phyloP scores from a whole-genome alignment of 1,139 yeast species.

The Kodamaea ohmeri region DNA sequence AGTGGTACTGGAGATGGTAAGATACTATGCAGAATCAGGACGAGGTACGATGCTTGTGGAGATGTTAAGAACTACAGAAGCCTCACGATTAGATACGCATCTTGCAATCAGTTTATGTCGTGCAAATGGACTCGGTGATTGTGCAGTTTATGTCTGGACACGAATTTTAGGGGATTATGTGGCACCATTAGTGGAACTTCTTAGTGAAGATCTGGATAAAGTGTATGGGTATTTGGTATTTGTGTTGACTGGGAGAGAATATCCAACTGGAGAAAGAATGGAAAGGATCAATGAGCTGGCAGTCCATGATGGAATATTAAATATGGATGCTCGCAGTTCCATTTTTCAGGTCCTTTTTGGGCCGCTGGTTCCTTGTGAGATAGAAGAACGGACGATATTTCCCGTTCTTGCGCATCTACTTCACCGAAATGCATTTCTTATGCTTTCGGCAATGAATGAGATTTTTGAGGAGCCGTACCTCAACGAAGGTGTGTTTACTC shows the following conservation, averaged over 20 bases:
- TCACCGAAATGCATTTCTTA: slow-evolving; percentile 50
- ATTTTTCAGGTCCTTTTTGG: slow-evolving; percentile 56
- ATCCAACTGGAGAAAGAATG: slow-evolving; percentile 63
- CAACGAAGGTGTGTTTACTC: slow-evolving; percentile 40
- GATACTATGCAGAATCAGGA: slow-evolving; percentile 38
- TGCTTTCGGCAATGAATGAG: slow-evolving; percentile 67
- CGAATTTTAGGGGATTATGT: slow-evolving; percentile 60
- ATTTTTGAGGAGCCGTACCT: slow-evolving; percentile 72
- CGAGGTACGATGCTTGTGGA: slow-evolving; percentile 57
- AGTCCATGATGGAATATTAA: too few species aligned
- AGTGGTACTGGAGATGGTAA: slow-evolving; percentile 58
- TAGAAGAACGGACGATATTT: slow-evolving; percentile 42
- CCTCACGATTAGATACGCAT: slow-evolving; percentile 69
- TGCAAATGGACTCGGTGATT: slow-evolving; percentile 53
- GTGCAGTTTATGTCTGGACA: slow-evolving; percentile 68
- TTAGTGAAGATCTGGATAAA: slow-evolving; percentile 32
- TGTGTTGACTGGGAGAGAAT: slow-evolving; percentile 72
- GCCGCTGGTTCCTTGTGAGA: slow-evolving; percentile 42
- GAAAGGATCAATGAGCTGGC: slow-evolving; percentile 18
- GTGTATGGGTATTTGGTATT: slow-evolving; percentile 65
- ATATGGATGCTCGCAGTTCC: too few species aligned
- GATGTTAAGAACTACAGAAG: slow-evolving; percentile 63
- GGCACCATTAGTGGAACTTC: slow-evolving; percentile 62
- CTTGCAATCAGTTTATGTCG: slow-evolving; percentile 60
- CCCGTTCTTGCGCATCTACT: slow-evolving; percentile 57